A percentile compares a stretch with the other conserved stretches of the same genome.
These are phyloP conservation scores for Trametes maxima DNA, from an alignment of 768 basidiomycete species.

Conservation along the genomic window DNA sequence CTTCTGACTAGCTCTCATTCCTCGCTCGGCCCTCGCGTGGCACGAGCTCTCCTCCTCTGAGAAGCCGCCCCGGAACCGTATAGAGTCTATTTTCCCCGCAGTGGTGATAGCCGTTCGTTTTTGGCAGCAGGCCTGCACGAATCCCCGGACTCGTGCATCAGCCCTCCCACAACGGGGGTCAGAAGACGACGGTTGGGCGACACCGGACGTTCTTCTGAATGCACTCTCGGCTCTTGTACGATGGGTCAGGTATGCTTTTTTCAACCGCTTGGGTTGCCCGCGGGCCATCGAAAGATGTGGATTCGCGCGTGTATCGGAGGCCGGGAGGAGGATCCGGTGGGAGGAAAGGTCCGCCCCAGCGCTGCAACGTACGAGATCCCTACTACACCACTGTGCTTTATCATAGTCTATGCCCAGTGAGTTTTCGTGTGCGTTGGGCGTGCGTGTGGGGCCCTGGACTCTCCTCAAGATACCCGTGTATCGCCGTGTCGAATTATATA, in stretches of 20 bases:
- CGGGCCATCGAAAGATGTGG: neutral
- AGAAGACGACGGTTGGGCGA: neutral
- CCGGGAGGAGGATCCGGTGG: neutral
- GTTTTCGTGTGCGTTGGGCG: too few species aligned
- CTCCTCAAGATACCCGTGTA: neutral
- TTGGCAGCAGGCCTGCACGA: neutral
- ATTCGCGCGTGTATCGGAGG: neutral
- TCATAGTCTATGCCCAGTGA: too few species aligned
- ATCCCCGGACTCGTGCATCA: neutral
- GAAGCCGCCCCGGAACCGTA: slow-evolving; percentile 1
- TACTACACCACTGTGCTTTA: too few species aligned
- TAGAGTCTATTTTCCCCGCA: neutral
- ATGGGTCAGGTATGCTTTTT: neutral
- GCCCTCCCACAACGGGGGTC: slow-evolving; percentile 2
- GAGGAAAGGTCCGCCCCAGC: neutral
- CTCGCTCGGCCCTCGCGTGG: neutral
- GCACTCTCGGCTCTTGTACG: neutral
- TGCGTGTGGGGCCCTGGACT: neutral
- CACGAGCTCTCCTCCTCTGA: neutral
- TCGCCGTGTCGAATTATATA: neutral
- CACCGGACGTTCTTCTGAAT: neutral
- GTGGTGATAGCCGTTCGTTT: slow-evolving; percentile 13
- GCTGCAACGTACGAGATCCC: neutral
- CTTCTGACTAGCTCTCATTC: slow-evolving; percentile 14
- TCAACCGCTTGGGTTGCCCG: neutral